Evolutionary conservation across 176 grass and related monocot genomes (phyloP), one percentile per base, ranked within the genome.

Genomic region (Ampelocalamus luodianensis): DNA sequence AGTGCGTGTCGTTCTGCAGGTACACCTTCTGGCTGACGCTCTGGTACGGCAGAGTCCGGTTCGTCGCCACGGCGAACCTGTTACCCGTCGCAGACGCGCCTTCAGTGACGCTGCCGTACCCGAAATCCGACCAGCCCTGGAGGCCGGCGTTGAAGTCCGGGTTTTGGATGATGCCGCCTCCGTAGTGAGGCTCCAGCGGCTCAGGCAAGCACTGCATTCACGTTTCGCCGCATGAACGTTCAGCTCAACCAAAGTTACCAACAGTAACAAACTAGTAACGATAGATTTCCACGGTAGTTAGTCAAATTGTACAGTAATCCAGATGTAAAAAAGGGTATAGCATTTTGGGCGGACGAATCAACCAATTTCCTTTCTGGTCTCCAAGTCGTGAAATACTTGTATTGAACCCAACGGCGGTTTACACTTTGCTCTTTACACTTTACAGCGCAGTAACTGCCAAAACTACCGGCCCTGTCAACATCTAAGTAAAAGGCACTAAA

Each of bases 101-200:
- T 78, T 82, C 78, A 20, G 12, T 15, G 8, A 92, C 54, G 63
- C 26, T 79, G 29, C 75, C 80, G 62, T 87, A 61, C 18, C 93
- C 93, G 78, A 93, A 93, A 10, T n/a, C 34, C 27, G 83, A 65
- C 96, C 96, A 98, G 27, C 88, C 91, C 34, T 79, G 32, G 18
- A 93, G 85, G 11, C 85, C 82, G 29, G 76, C 70, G 79, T 60
- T 73, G 56, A 98, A 98, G 68, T 96, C 79, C 38, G 91, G 44
- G 88, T 95, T 98, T 23, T 68, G 63, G 85, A 98, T 89, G 75
- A 98, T 90, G 66, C 96, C 96, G 39, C 96, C 96, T n/a, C 82
- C 83, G 59, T 98, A 98, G 43, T 92, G 96, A 34, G 87, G 36
- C 14, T 91, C 89, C 26, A 68, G 62, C 29, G 96, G 93, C 71